Percentiles rank a stretch among this genome's conserved stretches.
phyloP scores from a whole-genome alignment of 1,284 basidiomycete genomes.

The Ustilago lituana region DNA sequence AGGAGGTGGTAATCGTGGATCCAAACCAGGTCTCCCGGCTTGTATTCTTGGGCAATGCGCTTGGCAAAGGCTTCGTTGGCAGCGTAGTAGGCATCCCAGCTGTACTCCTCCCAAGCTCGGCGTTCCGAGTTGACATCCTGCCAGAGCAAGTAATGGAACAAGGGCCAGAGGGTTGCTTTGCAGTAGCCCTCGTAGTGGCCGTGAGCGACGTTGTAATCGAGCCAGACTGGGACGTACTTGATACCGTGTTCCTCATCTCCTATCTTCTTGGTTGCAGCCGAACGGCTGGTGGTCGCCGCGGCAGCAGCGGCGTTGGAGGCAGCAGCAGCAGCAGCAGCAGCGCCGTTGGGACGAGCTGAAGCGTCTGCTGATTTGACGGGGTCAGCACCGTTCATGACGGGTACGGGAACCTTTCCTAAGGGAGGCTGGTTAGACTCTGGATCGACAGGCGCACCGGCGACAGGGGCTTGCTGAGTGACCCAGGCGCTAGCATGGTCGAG shows the following conservation, averaged over 20 bases:
- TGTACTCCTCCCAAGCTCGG: conserved; percentile 74
- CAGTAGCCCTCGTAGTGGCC: conserved; percentile 93
- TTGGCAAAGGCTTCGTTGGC: conserved; percentile 88
- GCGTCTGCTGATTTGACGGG: conserved; percentile 55
- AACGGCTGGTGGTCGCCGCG: conserved; percentile 70
- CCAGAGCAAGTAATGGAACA: conserved; percentile 98
- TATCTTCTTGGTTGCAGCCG: conserved; percentile 69
- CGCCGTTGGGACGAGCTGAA: conserved; percentile 24
- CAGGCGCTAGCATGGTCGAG: conserved; percentile 60
- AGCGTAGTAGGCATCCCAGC: conserved; percentile 84
- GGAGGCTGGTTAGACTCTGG: conserved; percentile 33
- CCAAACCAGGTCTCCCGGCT: conserved; percentile 81
- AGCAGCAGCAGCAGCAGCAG: too few relatives aligned
- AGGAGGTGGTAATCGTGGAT: conserved; percentile 80
- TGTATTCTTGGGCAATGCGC: conserved; percentile 79
- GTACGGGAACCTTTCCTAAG: conserved; percentile 45
- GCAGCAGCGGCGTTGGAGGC: conserved; percentile 66
- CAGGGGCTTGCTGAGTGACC: conserved; percentile 51
- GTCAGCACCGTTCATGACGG: conserved; percentile 64
- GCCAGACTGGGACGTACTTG: conserved; percentile 87
- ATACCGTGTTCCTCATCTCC: conserved; percentile 60
- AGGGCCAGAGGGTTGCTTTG: conserved; percentile 96
- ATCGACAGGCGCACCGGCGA: conserved; percentile 43
- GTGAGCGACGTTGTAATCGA: conserved; percentile 87
- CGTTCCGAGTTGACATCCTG: conserved; percentile 77